phyloP scores from a whole-genome alignment of 306 rosid species.

The Purshia tridentata region DNA sequence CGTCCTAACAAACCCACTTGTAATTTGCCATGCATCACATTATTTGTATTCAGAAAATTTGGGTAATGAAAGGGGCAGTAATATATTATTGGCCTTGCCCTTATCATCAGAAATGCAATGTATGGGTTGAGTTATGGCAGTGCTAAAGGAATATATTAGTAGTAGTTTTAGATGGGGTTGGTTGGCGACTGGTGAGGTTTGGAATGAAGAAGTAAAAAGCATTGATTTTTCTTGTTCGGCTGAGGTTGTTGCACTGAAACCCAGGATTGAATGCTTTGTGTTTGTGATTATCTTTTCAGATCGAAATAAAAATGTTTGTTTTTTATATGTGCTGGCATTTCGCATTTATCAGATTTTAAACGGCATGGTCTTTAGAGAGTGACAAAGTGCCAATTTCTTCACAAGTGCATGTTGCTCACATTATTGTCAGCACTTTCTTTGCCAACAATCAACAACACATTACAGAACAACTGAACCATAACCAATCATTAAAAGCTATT shows the following conservation, averaged over 20 bases:
- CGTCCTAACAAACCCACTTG: too few species aligned
- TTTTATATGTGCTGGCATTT: background rate
- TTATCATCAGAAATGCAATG: background rate
- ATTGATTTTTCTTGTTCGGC: slow-evolving; percentile 8
- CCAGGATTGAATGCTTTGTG: background rate
- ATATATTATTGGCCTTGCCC: background rate
- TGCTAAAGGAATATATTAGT: background rate
- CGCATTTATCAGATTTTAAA: too few species aligned
- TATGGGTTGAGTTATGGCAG: slow-evolving; percentile 12
- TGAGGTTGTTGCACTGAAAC: background rate
- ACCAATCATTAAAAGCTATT: background rate
- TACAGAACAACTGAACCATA: background rate
- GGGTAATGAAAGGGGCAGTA: too few species aligned
- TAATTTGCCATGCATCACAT: too few species aligned
- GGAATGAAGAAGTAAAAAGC: background rate
- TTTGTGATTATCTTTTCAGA: background rate
- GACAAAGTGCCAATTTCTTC: too few species aligned
- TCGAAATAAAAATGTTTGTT: background rate
- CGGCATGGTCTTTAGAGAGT: too few species aligned
- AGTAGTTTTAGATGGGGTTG: background rate
- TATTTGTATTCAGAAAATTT: too few species aligned
- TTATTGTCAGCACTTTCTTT: too few species aligned
- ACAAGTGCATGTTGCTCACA: too few species aligned
- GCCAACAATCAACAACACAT: too few species aligned
- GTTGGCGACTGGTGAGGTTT: slow-evolving; percentile 8